phyloP scores from a whole-genome alignment of 352 stramenopile species.

The Thalassiosira oceanica region DNA sequence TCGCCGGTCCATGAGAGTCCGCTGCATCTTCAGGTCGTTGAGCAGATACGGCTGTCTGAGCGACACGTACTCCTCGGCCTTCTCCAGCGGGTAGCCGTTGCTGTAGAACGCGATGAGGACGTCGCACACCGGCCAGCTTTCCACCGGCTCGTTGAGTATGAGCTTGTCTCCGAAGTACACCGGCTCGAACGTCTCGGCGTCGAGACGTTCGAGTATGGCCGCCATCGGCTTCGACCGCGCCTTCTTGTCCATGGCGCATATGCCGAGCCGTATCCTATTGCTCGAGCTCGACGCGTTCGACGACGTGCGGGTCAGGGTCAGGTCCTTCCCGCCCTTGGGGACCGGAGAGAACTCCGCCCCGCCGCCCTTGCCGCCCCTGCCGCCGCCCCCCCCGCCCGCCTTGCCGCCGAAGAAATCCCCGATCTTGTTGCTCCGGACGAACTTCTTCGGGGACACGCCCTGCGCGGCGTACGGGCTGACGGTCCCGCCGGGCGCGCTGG shows the following conservation, averaged over 20 bases:
- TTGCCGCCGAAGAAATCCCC: not conserved
- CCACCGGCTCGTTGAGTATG: conserved; percentile 92
- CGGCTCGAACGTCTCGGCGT: conserved; percentile 93
- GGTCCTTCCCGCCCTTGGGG: not conserved
- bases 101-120: conserved; percentile 99
- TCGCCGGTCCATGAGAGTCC: conserved; percentile 92
- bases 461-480: not conserved
- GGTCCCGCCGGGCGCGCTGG: conserved; percentile 3
- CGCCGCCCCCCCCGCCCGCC: not conserved
- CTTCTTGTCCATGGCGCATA: conserved; percentile 99
- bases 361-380: not conserved
- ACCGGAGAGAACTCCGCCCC: not conserved
- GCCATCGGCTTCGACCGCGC: conserved; percentile 94
- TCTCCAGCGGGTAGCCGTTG: conserved; percentile 95
- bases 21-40: conserved; percentile 97
- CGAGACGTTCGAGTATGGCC: conserved; percentile 92
- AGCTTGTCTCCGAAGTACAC: conserved; percentile 97
- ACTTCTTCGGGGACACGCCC: conserved; percentile 14
- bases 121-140: conserved; percentile 94
- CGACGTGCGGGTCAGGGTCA: conserved; percentile 7
- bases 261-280: conserved; percentile 83
- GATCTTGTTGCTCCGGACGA: not conserved
- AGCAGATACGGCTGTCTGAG: conserved; percentile 93
- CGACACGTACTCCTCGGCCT: conserved; percentile 94
- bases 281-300: conserved; percentile 17